Evolutionary conservation across 352 stramenopile genomes (phyloP), one percentile per base, ranked within the genome.

Genomic region (Blastocystis sp.): DNA sequence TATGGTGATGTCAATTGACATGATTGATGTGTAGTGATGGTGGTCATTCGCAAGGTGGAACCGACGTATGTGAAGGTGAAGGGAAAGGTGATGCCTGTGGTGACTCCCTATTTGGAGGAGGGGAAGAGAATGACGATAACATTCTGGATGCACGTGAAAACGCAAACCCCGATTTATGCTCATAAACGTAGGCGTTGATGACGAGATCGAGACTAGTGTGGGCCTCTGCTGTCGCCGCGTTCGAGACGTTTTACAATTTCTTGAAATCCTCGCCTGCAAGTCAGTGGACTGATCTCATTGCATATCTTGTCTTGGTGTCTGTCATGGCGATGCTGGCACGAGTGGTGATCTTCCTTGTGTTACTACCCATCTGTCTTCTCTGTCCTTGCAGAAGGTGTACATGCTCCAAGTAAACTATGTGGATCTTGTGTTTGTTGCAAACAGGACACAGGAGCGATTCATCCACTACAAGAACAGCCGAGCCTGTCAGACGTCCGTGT

Each of bases 401-500:
- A 59, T 13, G 50, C 50, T 59, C 11, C 20, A 68, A 68, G 20
- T 15, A 68, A 68, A 9, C 11, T 73, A n/a, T 39, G 23, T 15
- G 8, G n/a, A 15, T 43, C 0, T 13, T 73, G 20, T 64, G 41
- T 47, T 47, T 80, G 70, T 80, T 80, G 23, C 8, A 80, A 80
- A 80, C 70, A 80, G 2, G 20, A 41, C 29, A 66, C 5, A 80
- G 54, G 1, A 79, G 41, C 29, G 70, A 80, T 41, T 87, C 63
- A 23, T 87, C 76, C 13, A 87, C 3, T 9, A 87, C 63, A 4
- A 87, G 23, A 20, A 87, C 76, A n/a, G 63, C 37, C 23, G 76
- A 87, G 23, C 76, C 76, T 43, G 76, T 87, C 0, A 87, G 29
- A 20, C 76, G 50, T 20, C 76, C 76, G 47, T 87, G 76, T 79